These are phyloP conservation scores for Phytophthora melonis DNA, from an alignment of 352 stramenopile species.

Conservation along the genomic window DNA sequence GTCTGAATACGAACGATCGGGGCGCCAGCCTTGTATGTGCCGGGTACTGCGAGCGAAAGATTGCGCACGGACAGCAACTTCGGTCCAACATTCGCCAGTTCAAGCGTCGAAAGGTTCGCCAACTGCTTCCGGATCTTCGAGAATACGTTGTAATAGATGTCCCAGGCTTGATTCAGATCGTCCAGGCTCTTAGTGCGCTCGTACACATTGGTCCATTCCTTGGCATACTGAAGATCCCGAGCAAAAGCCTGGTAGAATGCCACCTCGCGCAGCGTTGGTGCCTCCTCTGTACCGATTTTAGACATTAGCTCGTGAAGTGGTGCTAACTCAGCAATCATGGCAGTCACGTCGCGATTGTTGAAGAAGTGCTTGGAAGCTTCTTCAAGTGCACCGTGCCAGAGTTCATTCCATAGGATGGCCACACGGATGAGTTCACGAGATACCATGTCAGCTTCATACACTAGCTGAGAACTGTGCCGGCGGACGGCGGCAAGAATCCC, in stretches of 20 bases:
- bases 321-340: slow-evolving; percentile 97
- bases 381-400: slow-evolving; percentile 98
- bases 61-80: slow-evolving; percentile 95
- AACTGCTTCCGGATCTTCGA: slow-evolving; percentile 93
- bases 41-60: slow-evolving; percentile 97
- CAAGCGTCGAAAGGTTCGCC: slow-evolving; percentile 95
- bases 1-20: slow-evolving; percentile 91
- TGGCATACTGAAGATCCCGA: slow-evolving; percentile 89
- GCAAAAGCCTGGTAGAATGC: slow-evolving; percentile 93
- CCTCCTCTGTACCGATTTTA: slow-evolving; percentile 66
- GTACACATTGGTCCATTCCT: slow-evolving; percentile 87
- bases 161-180: slow-evolving; percentile 95
- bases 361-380: slow-evolving; percentile 98
- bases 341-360: slow-evolving; percentile 96
- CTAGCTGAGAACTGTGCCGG: slow-evolving; percentile 95
- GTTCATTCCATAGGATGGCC: slow-evolving; percentile 99
- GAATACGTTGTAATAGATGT: slow-evolving; percentile 99
- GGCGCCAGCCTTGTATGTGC: slow-evolving; percentile 87
- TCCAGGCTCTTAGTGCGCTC: slow-evolving; percentile 81
- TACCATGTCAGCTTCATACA: slow-evolving; percentile 97
- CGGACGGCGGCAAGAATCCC: slow-evolving; percentile 96
- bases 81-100: slow-evolving; percentile 98
- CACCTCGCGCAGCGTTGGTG: slow-evolving; percentile 85
- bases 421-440: slow-evolving; percentile 98
- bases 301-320: slow-evolving; percentile 95